A percentile compares a stretch with the other conserved stretches of the same genome.
phyloP scores from a whole-genome alignment of 345 rosid genomes.

The Melaleuca alternifolia region DNA sequence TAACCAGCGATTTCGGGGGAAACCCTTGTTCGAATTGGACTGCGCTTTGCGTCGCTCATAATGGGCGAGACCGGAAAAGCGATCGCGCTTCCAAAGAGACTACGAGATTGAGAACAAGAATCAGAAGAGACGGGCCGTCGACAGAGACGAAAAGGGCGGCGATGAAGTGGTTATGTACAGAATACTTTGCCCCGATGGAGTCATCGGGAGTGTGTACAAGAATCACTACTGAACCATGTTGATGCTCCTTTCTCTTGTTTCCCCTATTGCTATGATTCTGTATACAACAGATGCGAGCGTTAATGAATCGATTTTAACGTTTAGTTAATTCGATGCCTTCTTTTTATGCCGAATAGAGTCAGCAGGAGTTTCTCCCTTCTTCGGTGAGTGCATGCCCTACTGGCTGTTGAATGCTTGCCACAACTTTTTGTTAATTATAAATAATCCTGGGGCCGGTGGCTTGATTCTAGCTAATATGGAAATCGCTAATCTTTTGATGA shows the following conservation, averaged over 20 bases:
- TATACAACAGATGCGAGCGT: not conserved
- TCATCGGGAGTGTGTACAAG: constrained; percentile 94
- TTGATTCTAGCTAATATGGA: not conserved
- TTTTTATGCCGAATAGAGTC: not conserved
- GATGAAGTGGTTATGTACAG: constrained; percentile 71
- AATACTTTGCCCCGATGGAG: constrained; percentile 77
- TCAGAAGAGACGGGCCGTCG: constrained; percentile 55
- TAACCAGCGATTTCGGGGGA: not conserved
- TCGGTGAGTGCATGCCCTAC: not conserved
- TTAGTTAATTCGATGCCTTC: not conserved
- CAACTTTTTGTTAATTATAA: not conserved
- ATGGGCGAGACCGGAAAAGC: constrained; percentile 86
- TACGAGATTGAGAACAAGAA: constrained; percentile 35
- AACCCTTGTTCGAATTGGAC: not conserved
- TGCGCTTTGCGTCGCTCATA: not conserved
- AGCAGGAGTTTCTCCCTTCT: not conserved
- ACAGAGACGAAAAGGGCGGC: constrained; percentile 32
- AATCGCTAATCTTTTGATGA: not conserved
- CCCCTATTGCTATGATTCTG: not conserved
- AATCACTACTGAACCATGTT: not conserved
- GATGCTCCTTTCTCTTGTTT: not conserved
- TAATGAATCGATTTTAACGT: not conserved
- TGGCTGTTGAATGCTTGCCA: not conserved
- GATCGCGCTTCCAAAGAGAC: constrained; percentile 38
- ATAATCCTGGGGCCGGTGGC: not conserved